Conservation (phyloP, 176 grass and related monocot species). For the Pontederia paniculata region DNA sequence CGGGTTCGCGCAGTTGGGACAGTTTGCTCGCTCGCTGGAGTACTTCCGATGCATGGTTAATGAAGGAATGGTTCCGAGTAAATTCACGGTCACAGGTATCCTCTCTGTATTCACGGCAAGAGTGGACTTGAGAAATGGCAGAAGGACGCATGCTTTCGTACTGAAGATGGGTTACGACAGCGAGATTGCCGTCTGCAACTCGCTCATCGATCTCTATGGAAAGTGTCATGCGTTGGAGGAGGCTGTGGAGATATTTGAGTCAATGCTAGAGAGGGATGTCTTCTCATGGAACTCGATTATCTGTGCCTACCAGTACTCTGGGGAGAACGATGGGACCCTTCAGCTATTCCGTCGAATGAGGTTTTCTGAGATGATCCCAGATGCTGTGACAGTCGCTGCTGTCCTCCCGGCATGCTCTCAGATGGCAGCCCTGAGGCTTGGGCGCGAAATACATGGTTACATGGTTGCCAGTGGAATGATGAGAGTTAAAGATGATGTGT, state of each 20-base stretch:
- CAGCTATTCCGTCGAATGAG: slow-evolving; percentile 38
- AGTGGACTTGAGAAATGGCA: slow-evolving; percentile 19
- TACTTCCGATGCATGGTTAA: slow-evolving; percentile 43
- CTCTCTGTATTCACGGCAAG: slow-evolving; percentile 38
- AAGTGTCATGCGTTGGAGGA: slow-evolving; percentile 39
- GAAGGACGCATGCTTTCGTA: slow-evolving; percentile 30
- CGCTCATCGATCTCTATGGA: slow-evolving; percentile 50
- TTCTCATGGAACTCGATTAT: slow-evolving; percentile 76
- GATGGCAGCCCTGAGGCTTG: slow-evolving; percentile 33
- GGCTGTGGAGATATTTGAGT: slow-evolving; percentile 38
- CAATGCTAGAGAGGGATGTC: slow-evolving; percentile 33
- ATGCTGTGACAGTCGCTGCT: slow-evolving; percentile 32
- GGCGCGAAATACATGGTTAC: slow-evolving; percentile 46
- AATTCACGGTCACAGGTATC: slow-evolving; percentile 44
- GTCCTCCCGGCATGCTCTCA: slow-evolving; percentile 46
- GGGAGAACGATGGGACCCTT: slow-evolving; percentile 27
- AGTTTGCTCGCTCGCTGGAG: slow-evolving; percentile 28
- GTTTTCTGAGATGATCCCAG: slow-evolving; percentile 4
- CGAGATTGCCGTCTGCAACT: slow-evolving; percentile 26
- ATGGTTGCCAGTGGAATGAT: slow-evolving; percentile 31
- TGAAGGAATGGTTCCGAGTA: slow-evolving; percentile 23
- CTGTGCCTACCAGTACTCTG: slow-evolving; percentile 42
- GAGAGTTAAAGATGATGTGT: slow-evolving; percentile 14
- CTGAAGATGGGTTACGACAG: slow-evolving; percentile 32
- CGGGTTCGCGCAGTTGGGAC: slow-evolving; percentile 36